Base-by-base conservation (phyloP, 176 grass and related monocot species). In the Phoenix roebelenii region DNA sequence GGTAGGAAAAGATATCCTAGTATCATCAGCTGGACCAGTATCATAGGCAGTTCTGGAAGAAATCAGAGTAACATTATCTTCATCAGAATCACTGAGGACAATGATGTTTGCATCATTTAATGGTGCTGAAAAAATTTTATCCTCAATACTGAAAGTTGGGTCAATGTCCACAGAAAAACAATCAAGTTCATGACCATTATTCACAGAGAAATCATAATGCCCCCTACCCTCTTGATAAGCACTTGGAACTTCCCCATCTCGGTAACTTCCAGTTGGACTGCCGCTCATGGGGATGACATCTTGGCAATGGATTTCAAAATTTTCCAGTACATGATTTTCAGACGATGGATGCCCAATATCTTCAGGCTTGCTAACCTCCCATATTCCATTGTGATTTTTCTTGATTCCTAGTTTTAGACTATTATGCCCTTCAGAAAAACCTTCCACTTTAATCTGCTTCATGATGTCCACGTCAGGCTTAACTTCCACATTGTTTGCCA, bases 51-150 rank as follows among this genome's bases (percentile, higher is more conserved):
- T 25, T 51, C 63, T 66, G 0, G 60, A 75, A 22, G 64, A 49
- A 71, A 85, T 39, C 5, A 70, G 29, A 5, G 39, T 15, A 22
- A 74, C 20, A 29, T 91, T 85, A 60, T 85, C 93, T 69, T 98
- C 87, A 74, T 93, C 94, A 67, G 94, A 93, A 71, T 98, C 94
- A 63, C 84, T 93, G 59, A 93, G 88, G 59, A 93, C 63, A 74
- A 98, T 98, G 74, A 98, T 76, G 65, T 74, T 67, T 57, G 70
- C 22, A 51, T 54, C 57, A 44, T 76, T 88, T 39, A 70, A 61
- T 55, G 68, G 74, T 53, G 72, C 60, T 17, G 80, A 76, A 56
- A 57, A 49, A n/a, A 35, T 22, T 70, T 63, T 76, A 72, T 80
- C 68, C 51, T 93, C 88, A 25, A 74, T 48, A 71, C 67, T 82